Percentiles rank a stretch among this genome's conserved stretches.
These are phyloP conservation scores for Westerdykella ornata DNA, from an alignment of 2,329 filamentous ascomycete species.

Conservation along the genomic window DNA sequence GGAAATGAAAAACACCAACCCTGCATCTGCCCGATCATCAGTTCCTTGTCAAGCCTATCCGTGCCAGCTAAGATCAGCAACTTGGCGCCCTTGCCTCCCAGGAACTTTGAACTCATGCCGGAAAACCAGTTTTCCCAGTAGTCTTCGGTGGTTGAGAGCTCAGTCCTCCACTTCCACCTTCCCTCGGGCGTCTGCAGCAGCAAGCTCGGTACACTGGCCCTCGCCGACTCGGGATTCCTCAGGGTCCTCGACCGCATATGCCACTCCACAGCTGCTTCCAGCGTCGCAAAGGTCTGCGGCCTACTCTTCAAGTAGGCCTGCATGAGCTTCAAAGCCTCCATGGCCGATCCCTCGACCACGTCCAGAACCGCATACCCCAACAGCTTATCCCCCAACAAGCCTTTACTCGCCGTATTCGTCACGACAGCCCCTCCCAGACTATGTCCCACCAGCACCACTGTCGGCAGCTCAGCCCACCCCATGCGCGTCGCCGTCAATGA, in stretches of 20 bases:
- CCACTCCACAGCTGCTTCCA: slow-evolving; percentile 84
- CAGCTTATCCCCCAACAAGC: slow-evolving; percentile 58
- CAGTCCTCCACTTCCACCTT: slow-evolving; percentile 75
- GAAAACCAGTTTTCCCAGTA: slow-evolving; percentile 96
- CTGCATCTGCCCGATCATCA: slow-evolving; percentile 97
- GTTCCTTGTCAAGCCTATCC: slow-evolving; percentile 79
- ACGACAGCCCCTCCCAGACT: slow-evolving; percentile 88
- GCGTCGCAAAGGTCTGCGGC: slow-evolving; percentile 67
- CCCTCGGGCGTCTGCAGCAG: slow-evolving; percentile 46
- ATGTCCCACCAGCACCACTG: slow-evolving; percentile 79
- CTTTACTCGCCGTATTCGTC: slow-evolving; percentile 68
- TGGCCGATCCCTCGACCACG: slow-evolving; percentile 89
- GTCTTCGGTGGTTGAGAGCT: slow-evolving; percentile 72
- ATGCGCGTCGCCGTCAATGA: slow-evolving; percentile 59
- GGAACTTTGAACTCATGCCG: slow-evolving; percentile 81
- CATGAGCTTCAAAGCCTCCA: slow-evolving; percentile 93
- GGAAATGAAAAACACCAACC: slow-evolving; percentile 46
- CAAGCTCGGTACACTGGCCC: slow-evolving; percentile 78
- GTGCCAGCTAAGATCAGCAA: slow-evolving; percentile 79
- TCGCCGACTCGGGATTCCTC: slow-evolving; percentile 73
- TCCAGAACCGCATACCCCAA: slow-evolving; percentile 87
- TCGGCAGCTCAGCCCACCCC: slow-evolving; percentile 66
- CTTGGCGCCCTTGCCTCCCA: slow-evolving; percentile 75
- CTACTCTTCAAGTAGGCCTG: slow-evolving; percentile 79
- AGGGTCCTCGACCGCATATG: slow-evolving; percentile 84